These are phyloP conservation scores for Botrytis galanthina DNA, from an alignment of 2,329 filamentous ascomycete species.

Conservation along the genomic window DNA sequence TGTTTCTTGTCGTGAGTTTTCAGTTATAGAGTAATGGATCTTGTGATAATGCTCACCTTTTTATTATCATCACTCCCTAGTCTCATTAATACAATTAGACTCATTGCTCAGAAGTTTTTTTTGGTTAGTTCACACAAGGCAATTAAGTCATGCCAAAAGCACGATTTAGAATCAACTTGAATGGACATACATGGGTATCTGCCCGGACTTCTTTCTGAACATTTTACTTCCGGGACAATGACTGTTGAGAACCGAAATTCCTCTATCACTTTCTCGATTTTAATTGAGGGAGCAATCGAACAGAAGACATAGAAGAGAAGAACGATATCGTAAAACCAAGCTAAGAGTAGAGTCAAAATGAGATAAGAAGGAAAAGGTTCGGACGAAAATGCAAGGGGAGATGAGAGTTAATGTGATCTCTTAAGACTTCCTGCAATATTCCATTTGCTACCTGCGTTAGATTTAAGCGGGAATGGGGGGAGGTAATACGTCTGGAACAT, in stretches of 20 bases:
- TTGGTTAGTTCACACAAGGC: neutral
- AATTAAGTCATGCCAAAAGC: neutral
- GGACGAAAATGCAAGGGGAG: neutral
- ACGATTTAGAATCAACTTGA: neutral
- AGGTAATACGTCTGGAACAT: neutral
- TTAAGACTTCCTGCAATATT: neutral
- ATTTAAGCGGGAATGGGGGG: neutral
- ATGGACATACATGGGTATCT: neutral
- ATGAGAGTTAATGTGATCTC: neutral
- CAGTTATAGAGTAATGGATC: neutral
- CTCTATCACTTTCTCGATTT: neutral
- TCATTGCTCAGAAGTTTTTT: neutral
- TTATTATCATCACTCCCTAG: neutral
- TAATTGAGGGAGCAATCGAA: neutral
- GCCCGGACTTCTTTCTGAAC: neutral
- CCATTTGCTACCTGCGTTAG: neutral
- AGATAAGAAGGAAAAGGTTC: neutral
- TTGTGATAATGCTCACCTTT: neutral
- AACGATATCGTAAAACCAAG: neutral
- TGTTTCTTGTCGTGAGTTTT: neutral
- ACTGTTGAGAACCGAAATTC: neutral
- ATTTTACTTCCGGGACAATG: neutral
- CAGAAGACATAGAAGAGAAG: neutral
- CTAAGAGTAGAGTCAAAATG: neutral
- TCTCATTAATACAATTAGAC: neutral